A percentile compares a stretch with the other conserved stretches of the same genome.
Conservation (phyloP, 208 protist genomes). For the Trypanosoma avium region DNA sequence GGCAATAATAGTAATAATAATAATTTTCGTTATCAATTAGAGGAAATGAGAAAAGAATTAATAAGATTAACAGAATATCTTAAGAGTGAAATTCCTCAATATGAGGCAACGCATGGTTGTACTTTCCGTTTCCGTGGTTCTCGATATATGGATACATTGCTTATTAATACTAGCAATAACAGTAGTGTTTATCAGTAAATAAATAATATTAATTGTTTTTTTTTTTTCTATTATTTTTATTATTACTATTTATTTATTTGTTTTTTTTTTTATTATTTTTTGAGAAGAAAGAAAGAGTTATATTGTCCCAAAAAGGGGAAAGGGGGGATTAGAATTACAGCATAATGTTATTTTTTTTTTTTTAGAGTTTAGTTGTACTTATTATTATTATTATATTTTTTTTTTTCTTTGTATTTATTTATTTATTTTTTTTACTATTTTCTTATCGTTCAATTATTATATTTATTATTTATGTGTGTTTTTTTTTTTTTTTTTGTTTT, state of each 20-base stretch:
- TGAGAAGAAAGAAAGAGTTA: no score
- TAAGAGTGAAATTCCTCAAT: slow-evolving; percentile 41
- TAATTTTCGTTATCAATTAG: no score
- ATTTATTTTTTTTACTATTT: neutral
- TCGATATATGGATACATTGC: slow-evolving; percentile 49
- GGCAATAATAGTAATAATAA: slow-evolving; percentile 3
- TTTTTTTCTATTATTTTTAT: slow-evolving; percentile 4
- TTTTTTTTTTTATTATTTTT: no score
- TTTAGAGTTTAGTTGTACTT: neutral
- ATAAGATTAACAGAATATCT: slow-evolving; percentile 50
- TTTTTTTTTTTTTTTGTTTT: no score
- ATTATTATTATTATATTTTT: neutral
- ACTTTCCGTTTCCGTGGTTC: slow-evolving; percentile 43
- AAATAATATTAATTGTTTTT: neutral
- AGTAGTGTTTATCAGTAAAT: no score
- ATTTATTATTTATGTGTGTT: no score
- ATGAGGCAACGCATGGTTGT: slow-evolving; percentile 48
- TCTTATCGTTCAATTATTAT: no score
- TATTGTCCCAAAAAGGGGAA: no score
- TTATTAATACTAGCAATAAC: no score
- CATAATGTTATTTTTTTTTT: no score
- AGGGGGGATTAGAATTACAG: no score
- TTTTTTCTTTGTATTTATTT: neutral
- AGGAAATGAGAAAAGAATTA: slow-evolving; percentile 39
- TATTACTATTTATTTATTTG: no score